A percentile compares a stretch with the other conserved stretches of the same genome.
Evolutionary conservation across 345 rosid genomes (phyloP).

Genomic region (Lumnitzera littorea): DNA sequence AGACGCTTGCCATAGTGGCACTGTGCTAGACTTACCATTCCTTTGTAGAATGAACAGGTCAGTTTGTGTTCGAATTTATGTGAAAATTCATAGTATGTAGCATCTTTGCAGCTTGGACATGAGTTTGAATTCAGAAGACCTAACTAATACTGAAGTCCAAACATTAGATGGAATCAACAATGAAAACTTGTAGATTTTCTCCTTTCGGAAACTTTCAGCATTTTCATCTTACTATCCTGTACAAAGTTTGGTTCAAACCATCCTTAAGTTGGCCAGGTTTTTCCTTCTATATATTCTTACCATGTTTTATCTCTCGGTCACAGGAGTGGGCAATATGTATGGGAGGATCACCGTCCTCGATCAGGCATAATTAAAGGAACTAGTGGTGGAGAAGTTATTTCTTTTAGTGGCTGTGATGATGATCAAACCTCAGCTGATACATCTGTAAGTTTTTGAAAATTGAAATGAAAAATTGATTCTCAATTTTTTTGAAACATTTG

Average conservation of each 20-base stretch:
- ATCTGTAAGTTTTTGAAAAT: conserved; percentile 45
- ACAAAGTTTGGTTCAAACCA: too few species aligned
- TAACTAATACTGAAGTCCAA: too few species aligned
- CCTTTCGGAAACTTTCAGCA: too few species aligned
- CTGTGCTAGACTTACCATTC: conserved; percentile 71
- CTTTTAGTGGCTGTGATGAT: conserved; percentile 87
- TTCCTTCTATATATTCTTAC: not conserved
- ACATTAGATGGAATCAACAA: too few species aligned
- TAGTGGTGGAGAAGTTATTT: conserved; percentile 79
- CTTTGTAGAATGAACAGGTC: conserved; percentile 85
- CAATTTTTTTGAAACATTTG: not conserved
- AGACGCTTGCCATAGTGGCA: conserved; percentile 91
- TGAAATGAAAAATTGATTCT: not conserved
- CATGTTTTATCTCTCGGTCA: conserved; percentile 1
- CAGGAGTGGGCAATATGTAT: conserved; percentile 60
- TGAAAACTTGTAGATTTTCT: too few species aligned
- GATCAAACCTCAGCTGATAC: conserved; percentile 89
- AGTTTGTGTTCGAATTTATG: not conserved
- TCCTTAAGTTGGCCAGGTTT: too few species aligned
- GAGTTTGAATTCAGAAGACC: not conserved
- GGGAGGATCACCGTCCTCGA: conserved; percentile 90
- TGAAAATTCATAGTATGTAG: not conserved
- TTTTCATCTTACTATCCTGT: too few species aligned
- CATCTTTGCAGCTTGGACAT: not conserved
- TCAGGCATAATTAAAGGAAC: conserved; percentile 86